Evolutionary conservation across 1,284 basidiomycete species (phyloP).

Genomic region (Puccinia triticina): DNA sequence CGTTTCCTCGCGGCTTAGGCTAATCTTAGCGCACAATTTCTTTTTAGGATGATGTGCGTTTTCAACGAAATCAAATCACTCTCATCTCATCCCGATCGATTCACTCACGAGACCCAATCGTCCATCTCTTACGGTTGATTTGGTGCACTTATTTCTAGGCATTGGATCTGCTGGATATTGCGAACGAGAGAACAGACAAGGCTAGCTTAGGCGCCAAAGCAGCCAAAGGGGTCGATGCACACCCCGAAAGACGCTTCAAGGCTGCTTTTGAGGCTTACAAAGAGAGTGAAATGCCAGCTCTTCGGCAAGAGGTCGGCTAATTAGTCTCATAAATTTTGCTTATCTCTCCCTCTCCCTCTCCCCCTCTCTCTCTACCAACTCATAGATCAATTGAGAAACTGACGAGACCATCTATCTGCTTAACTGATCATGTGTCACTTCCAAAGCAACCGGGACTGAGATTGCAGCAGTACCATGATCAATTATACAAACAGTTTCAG

Average conservation of each 20-base stretch:
- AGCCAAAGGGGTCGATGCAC: conserved; percentile 57
- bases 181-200: conserved; percentile 57
- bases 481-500: conserved; percentile 60
- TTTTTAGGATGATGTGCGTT: conserved; percentile 38
- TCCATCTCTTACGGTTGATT: background rate
- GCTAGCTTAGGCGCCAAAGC: conserved; percentile 58
- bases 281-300: conserved; percentile 32
- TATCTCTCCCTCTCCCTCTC: background rate
- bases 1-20: background rate
- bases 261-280: conserved; percentile 50
- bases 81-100: background rate
- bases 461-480: conserved; percentile 59
- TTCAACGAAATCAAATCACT: background rate
- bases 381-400: background rate
- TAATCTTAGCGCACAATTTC: background rate
- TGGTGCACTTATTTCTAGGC: conserved; percentile 52
- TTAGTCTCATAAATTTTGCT: background rate
- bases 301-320: conserved; percentile 33
- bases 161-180: conserved; percentile 58
- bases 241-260: conserved; percentile 61
- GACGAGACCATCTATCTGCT: background rate
- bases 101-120: background rate
- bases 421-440: background rate
- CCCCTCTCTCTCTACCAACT: background rate
- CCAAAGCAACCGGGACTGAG: conserved; percentile 58